Evolutionary conservation across 129 eudicot species (phyloP).

Genomic region (Erigeron canadensis): DNA sequence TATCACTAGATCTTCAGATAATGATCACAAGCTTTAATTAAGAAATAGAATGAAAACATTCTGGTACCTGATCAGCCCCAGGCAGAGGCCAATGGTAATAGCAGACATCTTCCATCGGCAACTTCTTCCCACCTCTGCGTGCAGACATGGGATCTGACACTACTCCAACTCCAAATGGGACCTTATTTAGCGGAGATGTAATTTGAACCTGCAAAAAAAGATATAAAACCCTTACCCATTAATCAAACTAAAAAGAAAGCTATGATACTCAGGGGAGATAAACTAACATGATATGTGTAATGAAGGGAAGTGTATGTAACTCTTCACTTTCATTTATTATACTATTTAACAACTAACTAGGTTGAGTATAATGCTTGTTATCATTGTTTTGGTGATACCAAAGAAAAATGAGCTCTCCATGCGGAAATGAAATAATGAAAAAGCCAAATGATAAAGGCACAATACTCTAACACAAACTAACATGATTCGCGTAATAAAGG

Average conservation of each 20-base stretch:
- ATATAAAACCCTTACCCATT: not conserved
- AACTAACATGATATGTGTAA: not conserved
- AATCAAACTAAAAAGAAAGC: not conserved
- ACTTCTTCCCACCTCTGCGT: conserved; percentile 91
- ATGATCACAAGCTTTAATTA: conserved; percentile 9
- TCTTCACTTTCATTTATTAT: not conserved
- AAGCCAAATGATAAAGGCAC: too few relatives aligned
- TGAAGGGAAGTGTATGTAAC: not conserved
- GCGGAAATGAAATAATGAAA: too few relatives aligned
- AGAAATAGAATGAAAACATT: not conserved
- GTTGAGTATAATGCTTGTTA: too few relatives aligned
- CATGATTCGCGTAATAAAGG: conserved; percentile 5
- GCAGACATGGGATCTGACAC: conserved; percentile 91
- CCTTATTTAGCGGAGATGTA: conserved; percentile 41
- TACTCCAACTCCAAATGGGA: conserved; percentile 80
- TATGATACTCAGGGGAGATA: conserved; percentile 8
- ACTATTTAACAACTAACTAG: too few relatives aligned
- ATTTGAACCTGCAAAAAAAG: conserved; percentile 62
- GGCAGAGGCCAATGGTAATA: conserved; percentile 84
- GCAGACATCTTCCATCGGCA: conserved; percentile 95
- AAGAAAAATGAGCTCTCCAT: too few relatives aligned
- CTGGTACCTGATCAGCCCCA: conserved; percentile 73
- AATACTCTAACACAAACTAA: too few relatives aligned
- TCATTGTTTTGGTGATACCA: too few relatives aligned
- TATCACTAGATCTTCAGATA: conserved; percentile 16